These are phyloP conservation scores for Amanita brunnescens DNA, from an alignment of 768 basidiomycete genomes.

Conservation along the genomic window DNA sequence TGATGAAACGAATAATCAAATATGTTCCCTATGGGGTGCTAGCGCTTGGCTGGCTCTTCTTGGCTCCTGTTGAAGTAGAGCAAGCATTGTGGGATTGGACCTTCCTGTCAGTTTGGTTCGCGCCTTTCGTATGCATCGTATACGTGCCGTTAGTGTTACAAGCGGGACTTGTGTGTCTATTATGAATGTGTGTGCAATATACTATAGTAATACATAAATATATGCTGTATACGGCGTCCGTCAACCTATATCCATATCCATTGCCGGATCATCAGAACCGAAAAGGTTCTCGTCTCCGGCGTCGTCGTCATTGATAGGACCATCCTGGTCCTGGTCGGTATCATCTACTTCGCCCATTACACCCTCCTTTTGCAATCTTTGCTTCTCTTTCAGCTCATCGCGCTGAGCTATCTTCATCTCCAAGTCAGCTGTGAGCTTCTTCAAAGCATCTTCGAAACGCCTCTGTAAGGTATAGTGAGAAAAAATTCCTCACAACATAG, in stretches of 20 bases:
- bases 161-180: conserved; percentile 48
- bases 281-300: conserved; percentile 33
- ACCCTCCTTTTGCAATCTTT: conserved; percentile 64
- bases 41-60: conserved; percentile 51
- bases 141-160: conserved; percentile 71
- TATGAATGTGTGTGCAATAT: conserved; percentile 1
- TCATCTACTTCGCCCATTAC: conserved; percentile 34
- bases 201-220: not conserved
- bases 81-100: conserved; percentile 71
- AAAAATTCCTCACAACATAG: not conserved
- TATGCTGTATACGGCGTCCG: not conserved
- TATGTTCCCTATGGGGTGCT: conserved; percentile 37
- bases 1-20: conserved; percentile 17
- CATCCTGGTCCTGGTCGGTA: conserved; percentile 28
- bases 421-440: conserved; percentile 78
- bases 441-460: conserved; percentile 89
- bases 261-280: conserved; percentile 36
- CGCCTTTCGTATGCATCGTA: conserved; percentile 73
- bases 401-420: conserved; percentile 78
- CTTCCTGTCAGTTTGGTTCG: conserved; percentile 72
- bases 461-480: conserved; percentile 35
- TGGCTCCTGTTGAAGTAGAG: conserved; percentile 33
- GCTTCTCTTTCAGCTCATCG: conserved; percentile 72
- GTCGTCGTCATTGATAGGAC: conserved; percentile 22
- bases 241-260: conserved; percentile 28